Base-by-base conservation (phyloP, 208 protist species). In the Lotmaria passim region DNA sequence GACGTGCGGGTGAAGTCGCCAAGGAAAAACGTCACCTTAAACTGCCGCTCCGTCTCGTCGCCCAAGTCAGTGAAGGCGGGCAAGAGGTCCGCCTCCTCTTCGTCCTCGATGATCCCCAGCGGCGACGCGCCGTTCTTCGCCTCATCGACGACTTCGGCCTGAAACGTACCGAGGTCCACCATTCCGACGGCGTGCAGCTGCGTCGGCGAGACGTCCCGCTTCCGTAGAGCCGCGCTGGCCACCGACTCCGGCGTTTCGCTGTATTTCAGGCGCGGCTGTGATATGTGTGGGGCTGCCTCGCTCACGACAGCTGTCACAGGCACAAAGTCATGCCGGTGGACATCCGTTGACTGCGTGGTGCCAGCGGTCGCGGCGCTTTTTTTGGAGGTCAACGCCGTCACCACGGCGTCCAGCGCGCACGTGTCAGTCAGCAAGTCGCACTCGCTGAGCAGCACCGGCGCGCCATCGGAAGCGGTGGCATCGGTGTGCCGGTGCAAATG, bases 91-190 rank as follows among this genome's bases (percentile, higher is more conserved):
- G 10, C 46, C 19, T 34, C 53, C 31, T 68, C 23, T 31, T 33
- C 44, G 39, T 51, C 47, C 0, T 59, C 60, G 8, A 75, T 17
- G n/a, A 69, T 60, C 6, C 46, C 34, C 14, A 75, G 34, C 3
- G 44, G 11, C 8, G 34, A 23, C 4, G 19, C 31, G 7, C 26
- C 52, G 17, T 28, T 19, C 19, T 52, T 50, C 3, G 46, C 12
- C 36, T 7, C 58, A 7, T 63, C 50, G 5, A 59, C 34, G 7
- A 14, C 5, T 34, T 73, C 58, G 1, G 61, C 66, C 4, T 33
- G 48, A 33, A 79, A 73, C 11, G 56, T 36, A 5, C 74, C 74
- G 12, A 79, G 52, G 28, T 69, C 43, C 14, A 74, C 23, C 30
- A 60, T 26, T 0, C 68, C 74, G n/a, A 59, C 31, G 38, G 62